Base-by-base conservation (phyloP, 2,329 filamentous ascomycete species). In the Ophidiomyces ophidiicola region DNA sequence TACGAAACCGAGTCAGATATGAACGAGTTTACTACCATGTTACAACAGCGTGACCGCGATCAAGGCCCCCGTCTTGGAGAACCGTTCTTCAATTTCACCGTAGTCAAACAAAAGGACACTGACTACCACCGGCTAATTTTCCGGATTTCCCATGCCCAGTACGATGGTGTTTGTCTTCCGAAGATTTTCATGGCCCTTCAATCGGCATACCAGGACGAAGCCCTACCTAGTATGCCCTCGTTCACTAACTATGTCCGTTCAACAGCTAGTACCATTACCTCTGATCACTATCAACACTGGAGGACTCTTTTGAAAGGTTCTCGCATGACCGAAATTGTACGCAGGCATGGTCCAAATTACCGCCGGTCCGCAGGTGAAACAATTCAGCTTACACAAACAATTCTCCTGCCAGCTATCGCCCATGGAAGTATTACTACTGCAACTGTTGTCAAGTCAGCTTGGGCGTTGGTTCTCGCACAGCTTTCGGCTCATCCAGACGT, bases 71-170 rank as follows among this genome's bases (percentile, higher is more conserved):
- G 70, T 0, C 64, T 72, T 6, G 77, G 76, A 2, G 72, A 74
- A 2, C 62, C 71, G 11, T 78, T 78, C 44, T 66, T 74, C 41
- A 73, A 74, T 45, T 77, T 74, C 62, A 68, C 74, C 47, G 65
- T 71, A 31, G 60, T 75, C 30, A 61, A 44, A 21, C 42, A 32
- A 15, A 42, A 42, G 26, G 41, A 50, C 8, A 60, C 58, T 15
- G 51, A 63, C 7, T 55, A 60, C 4, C 64, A 66, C 32, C 69
- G 80, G 10, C 31, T 48, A 8, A 33, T 48, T 8, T 38, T 48
- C 53, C 71, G 77, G 41, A 69, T 82, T 40, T 80, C 76, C 0
- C 78, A 82, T 53, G 73, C 77, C 0, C 77, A 81, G 48, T 81
- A 80, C 51, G 78, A 82, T 46, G 78, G 78, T 46, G 75, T 81